These are phyloP conservation scores for Fraxinus albicans DNA, from an alignment of 305 asterid genomes.

Conservation along the genomic window DNA sequence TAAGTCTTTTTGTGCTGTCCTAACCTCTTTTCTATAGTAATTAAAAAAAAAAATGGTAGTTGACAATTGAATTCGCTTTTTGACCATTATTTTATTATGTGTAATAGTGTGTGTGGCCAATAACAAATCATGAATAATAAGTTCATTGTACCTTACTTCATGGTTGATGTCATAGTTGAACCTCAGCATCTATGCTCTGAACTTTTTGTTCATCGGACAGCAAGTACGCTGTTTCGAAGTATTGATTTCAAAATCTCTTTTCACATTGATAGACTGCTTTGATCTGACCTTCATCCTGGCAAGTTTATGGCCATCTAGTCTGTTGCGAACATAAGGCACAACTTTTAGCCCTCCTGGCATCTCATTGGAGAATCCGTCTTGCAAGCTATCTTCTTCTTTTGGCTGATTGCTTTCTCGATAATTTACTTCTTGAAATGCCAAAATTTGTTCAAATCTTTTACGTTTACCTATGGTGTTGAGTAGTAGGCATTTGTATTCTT, in stretches of 20 bases:
- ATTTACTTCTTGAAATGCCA: background rate
- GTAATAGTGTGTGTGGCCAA: background rate
- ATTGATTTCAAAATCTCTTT: background rate
- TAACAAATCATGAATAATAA: background rate
- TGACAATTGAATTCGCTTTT: background rate
- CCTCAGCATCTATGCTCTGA: background rate
- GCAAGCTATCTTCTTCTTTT: background rate
- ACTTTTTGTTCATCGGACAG: background rate
- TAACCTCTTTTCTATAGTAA: background rate
- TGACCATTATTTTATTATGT: background rate
- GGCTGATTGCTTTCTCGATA: background rate
- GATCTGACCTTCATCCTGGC: background rate
- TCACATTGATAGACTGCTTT: background rate
- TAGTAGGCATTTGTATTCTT: background rate
- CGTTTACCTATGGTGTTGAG: background rate
- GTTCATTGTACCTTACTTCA: background rate
- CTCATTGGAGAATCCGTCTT: background rate
- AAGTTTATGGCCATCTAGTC: background rate
- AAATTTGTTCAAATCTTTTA: constrained; percentile 1
- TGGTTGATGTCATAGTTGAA: background rate
- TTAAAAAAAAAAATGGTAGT: background rate
- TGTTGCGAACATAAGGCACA: background rate
- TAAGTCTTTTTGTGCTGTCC: background rate
- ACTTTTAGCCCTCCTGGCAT: background rate
- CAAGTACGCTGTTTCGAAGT: background rate